phyloP scores from a whole-genome alignment of 305 asterid species.

The Stenogyne calaminthoides region DNA sequence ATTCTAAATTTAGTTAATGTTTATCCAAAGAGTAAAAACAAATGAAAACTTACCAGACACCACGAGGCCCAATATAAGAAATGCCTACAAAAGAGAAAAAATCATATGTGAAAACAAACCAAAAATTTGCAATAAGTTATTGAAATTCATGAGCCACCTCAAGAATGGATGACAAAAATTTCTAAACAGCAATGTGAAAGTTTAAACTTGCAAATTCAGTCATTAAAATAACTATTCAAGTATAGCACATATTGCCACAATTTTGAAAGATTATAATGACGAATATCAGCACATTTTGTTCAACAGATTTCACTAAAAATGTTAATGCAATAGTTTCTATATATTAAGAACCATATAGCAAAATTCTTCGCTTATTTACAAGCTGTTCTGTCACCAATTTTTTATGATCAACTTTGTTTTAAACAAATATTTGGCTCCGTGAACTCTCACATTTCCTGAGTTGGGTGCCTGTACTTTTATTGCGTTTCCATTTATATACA shows the following conservation, averaged over 20 bases:
- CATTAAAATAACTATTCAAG: conserved; percentile 11
- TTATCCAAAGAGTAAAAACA: conserved; percentile 1
- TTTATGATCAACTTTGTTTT: not conserved
- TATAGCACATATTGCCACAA: not conserved
- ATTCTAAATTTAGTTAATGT: not conserved
- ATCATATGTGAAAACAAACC: conserved; percentile 19
- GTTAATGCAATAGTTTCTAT: not conserved
- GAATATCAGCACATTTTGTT: not conserved
- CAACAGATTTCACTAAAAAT: not conserved
- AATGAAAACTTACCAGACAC: conserved; percentile 73
- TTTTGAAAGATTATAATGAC: not conserved
- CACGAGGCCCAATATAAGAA: conserved; percentile 65
- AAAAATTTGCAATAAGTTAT: not conserved
- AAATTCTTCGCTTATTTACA: not conserved
- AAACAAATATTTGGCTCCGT: not conserved
- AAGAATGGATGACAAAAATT: not conserved
- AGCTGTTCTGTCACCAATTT: not conserved
- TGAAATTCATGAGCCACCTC: conserved; percentile 13
- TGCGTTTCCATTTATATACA: not conserved
- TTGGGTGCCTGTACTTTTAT: not conserved
- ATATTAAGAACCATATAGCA: not conserved
- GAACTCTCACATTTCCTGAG: not conserved
- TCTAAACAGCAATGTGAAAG: not conserved
- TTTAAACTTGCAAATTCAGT: not conserved
- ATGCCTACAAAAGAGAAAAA: conserved; percentile 63